These are phyloP conservation scores for Lepidium campestre DNA, from an alignment of 441 rosid species.

Conservation along the genomic window DNA sequence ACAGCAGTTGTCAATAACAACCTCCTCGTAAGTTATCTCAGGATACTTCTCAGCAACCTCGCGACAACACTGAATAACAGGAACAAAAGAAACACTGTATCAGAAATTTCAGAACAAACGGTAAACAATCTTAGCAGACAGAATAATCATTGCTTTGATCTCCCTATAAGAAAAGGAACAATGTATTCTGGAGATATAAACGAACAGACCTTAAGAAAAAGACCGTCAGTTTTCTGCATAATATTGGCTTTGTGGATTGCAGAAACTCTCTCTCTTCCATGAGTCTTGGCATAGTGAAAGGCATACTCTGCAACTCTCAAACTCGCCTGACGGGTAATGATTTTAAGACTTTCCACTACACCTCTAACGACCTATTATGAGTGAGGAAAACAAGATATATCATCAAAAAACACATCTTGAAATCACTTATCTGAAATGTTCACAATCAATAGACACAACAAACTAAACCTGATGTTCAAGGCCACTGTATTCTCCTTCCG, in stretches of 20 bases:
- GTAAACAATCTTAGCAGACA: neutral
- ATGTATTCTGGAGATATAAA: neutral
- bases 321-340: conserved; percentile 95
- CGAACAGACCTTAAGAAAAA: conserved; percentile 73
- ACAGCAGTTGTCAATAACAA: conserved; percentile 98
- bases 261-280: conserved; percentile 91
- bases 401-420: neutral
- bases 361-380: conserved; percentile 83
- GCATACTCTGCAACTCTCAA: conserved; percentile 98
- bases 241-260: conserved; percentile 98
- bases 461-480: conserved; percentile 92
- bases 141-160: neutral
- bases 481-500: conserved; percentile 99
- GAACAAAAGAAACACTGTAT: conserved; percentile 9
- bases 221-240: conserved; percentile 99
- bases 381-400: conserved; percentile 12
- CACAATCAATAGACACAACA: neutral
- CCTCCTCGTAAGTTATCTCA: conserved; percentile 88
- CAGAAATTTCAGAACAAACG: neutral
- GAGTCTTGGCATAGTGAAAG: conserved; percentile 86
- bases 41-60: conserved; percentile 98
- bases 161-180: neutral
- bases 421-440: neutral
- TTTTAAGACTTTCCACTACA: conserved; percentile 96
- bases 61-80: conserved; percentile 72